These are phyloP conservation scores for Mycosarcoma maydis DNA, from an alignment of 1,284 basidiomycete species.

Conservation along the genomic window DNA sequence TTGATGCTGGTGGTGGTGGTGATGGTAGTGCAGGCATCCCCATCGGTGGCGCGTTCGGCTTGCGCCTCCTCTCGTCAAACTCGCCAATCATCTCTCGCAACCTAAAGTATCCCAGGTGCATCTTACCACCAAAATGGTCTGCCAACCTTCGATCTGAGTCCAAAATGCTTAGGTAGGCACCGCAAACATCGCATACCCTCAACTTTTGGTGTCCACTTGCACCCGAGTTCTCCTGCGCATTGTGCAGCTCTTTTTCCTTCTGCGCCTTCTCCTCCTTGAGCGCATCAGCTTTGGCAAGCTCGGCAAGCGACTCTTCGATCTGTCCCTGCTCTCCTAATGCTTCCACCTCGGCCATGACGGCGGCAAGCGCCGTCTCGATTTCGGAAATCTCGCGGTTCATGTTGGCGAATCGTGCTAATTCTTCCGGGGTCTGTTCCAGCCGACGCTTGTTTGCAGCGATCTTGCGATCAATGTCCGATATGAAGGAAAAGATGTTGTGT, in stretches of 20 bases:
- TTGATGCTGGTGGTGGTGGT: conserved; percentile 3
- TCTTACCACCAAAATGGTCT: conserved; percentile 99
- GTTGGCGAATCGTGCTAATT: conserved; percentile 98
- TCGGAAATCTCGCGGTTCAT: conserved; percentile 99
- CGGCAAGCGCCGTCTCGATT: conserved; percentile 97
- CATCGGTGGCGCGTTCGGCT: conserved; percentile 40
- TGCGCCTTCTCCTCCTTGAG: conserved; percentile 94
- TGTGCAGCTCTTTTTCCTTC: conserved; percentile 95
- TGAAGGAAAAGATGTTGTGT: conserved; percentile 91
- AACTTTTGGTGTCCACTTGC: conserved; percentile 99
- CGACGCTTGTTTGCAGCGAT: conserved; percentile 92
- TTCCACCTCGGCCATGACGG: conserved; percentile 98
- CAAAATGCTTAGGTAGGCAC: conserved; percentile 95
- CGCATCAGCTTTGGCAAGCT: conserved; percentile 96
- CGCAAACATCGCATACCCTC: conserved; percentile 98
- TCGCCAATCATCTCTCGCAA: conserved; percentile 89
- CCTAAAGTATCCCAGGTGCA: conserved; percentile 99
- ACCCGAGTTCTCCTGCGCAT: conserved; percentile 95
- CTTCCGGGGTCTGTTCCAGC: conserved; percentile 98
- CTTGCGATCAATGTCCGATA: conserved; percentile 96
- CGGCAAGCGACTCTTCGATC: conserved; percentile 97
- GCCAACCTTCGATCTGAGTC: conserved; percentile 98
- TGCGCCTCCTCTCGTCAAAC: conserved; percentile 67
- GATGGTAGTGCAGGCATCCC: too few species aligned
- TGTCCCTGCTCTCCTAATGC: conserved; percentile 94